Base-by-base conservation (phyloP, 305 asterid species). In the Withania somnifera region DNA sequence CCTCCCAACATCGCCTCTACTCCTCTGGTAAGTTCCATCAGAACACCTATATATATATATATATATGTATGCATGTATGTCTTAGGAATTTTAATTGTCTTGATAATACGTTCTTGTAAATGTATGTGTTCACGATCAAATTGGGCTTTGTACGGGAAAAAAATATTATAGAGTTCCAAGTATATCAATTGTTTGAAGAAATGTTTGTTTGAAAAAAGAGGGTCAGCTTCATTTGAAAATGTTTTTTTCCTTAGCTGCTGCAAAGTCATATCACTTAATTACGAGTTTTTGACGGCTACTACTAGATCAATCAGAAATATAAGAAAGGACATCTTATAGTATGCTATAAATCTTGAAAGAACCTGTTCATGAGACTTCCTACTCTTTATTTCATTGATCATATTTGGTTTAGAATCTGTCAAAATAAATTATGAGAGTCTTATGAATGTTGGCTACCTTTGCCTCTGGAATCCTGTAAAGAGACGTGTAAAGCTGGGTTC, bases 11-110 rank as follows among this genome's bases (percentile, higher is more conserved):
- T 83, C 90, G 91, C 56, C 54, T 64, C 24, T 80, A 82, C 51
- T 84, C 90, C 51, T 57, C 92, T n/a, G 90, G 95, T 91, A 87
- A 86, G 51, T 26, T 78, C 5, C 8, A 34, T 78, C 30, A 57
- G 40, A 13, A 54, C 50, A 58, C 24, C 6, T 11, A 3, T 64
- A 0, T 17, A n/a, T n/a, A n/a, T n/a, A n/a, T n/a, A n/a, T n/a
- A n/a, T n/a, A n/a, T n/a, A n/a, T n/a, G n/a, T n/a, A n/a, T n/a
- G n/a, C n/a, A n/a, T n/a, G n/a, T n/a, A n/a, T n/a, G n/a, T n/a
- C n/a, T n/a, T n/a, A n/a, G n/a, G 34, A 69, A 14, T 40, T 20
- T 6, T 42, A 20, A 38, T 3, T 2, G 20, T 22, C 15, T 22
- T 7, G 2, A 47, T 47, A 2, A n/a, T 73, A 45, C 4, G 38